Conservation (phyloP, 2,329 filamentous ascomycete species). For the Cryphonectria radicalis region DNA sequence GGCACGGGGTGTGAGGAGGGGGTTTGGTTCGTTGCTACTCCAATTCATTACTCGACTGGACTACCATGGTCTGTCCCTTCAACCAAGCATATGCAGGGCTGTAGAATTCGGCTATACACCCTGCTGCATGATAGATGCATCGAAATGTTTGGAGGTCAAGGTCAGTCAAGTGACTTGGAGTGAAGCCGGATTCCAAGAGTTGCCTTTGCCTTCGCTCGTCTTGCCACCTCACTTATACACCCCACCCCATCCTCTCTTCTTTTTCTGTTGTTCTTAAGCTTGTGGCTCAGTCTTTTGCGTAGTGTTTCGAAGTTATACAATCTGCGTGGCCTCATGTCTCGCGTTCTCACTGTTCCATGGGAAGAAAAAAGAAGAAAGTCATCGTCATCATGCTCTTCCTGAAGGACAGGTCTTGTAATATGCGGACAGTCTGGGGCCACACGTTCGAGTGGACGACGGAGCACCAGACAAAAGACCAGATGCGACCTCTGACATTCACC, state of each 20-base stretch:
- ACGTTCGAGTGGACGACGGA: constrained; percentile 70
- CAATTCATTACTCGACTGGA: neutral
- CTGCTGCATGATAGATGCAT: neutral
- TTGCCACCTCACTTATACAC: neutral
- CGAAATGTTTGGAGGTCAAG: neutral
- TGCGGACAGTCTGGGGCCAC: constrained; percentile 59
- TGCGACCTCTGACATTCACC: constrained; percentile 63
- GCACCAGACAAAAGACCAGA: constrained; percentile 64
- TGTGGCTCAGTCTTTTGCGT: neutral
- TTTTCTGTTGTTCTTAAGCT: neutral
- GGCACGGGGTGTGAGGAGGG: neutral
- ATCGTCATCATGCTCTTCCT: constrained; percentile 20
- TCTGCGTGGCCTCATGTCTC: neutral
- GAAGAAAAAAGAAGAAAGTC: neutral
- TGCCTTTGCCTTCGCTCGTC: neutral
- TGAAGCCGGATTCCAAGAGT: neutral
- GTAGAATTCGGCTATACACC: neutral
- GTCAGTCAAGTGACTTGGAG: neutral
- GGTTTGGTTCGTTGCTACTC: neutral
- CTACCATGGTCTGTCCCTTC: neutral
- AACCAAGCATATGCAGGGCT: neutral
- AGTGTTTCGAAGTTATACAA: neutral
- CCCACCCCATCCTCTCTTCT: neutral
- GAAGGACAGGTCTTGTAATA: constrained; percentile 28
- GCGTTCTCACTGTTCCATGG: neutral